Evolutionary conservation across 2,329 filamentous ascomycete genomes (phyloP), one percentile per base, ranked within the genome.

Genomic region (Pleoardoris graminearum): DNA sequence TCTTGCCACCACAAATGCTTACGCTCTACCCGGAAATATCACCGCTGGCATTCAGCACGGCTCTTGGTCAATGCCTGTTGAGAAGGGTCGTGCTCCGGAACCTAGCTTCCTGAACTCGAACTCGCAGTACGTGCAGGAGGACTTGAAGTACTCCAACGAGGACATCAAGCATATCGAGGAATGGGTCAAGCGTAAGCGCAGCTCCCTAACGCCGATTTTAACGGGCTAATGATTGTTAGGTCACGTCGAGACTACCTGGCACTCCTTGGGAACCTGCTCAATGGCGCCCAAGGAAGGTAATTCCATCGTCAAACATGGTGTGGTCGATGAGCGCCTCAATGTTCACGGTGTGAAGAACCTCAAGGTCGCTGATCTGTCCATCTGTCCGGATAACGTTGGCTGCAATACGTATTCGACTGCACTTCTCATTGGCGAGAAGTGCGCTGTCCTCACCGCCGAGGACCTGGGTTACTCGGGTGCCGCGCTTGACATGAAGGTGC

Each of bases 281-380:
- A 91, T 91, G 87, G 88, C 87, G 0, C 89, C 89, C 4, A 81
- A 76, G 54, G 82, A 90, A 65, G 89, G 89, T 54, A 92, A 91
- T 77, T 86, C 82, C 64, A 89, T 92, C 65, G 88, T 91, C 71
- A 89, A 88, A 76, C 87, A 91, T 65, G 88, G 88, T 54, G 88
- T 91, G 0, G 75, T 91, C 32, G 88, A 91, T 67, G 87, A 90
- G 73, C 83, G 88, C 54, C 80, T 91, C 50, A 91, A 90, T 61
- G 88, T 91, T 3, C 86, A 91, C 68, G 88, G 87, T 46, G 87
- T 90, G 59, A 82, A 89, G 78, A 85, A 86, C 14, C 81, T 91
- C 63, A 91, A 91, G 80, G 87, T 91, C 21, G 87, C 87, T 11
- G 88, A 91, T 71, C 73, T 91, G 38, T 85, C 81, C 45, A 89